Base-by-base conservation (phyloP, 768 basidiomycete genomes). In the Myochromella boudieri region DNA sequence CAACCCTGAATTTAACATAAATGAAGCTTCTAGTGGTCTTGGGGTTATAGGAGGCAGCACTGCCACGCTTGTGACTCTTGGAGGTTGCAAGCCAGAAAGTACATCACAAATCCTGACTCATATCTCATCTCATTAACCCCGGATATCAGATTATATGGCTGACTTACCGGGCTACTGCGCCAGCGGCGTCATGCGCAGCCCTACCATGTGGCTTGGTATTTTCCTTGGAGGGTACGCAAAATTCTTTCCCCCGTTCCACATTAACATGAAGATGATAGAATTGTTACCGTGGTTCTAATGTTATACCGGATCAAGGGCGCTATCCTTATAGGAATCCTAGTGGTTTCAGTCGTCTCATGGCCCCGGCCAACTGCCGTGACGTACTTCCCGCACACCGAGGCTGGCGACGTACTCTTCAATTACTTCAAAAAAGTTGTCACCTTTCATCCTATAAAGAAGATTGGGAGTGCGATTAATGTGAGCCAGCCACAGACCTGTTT, bases 181-280 rank as follows among this genome's bases (percentile, higher is more conserved):
- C 3, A 61, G 69, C 11, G 80, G 77, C 31, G 84, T 89, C 3
- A 68, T 94, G 21, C 82, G 78, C 29, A 84, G 68, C 52, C 88
- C 90, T 1, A 87, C 84, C 8, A 82, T 89, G 71, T 94, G 91
- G 91, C 67, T 93, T n/a, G 91, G 91, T 27, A 79, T 93, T 46
- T 89, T 91, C 63, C 69, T 82, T 5, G 91, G 91, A 54, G 91
- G 91, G 84, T 86, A 58, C 18, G 81, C 58, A 10, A 42, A 9
- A n/a, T 2, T 18, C 15, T 25, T 34, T 14, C 24, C 37, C n/a
- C n/a, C n/a, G n/a, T n/a, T 31, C 29, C 29, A 8, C 29, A n/a
- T 31, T 31, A 8, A 8, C 9, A n/a, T 31, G 29, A 31, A 8
- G 14, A 42, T 39, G 28, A 48, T 55, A 87, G 86, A 4, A 75